Evolutionary conservation across 352 stramenopile genomes (phyloP).

Genomic region (Phytophthora colocasiae): DNA sequence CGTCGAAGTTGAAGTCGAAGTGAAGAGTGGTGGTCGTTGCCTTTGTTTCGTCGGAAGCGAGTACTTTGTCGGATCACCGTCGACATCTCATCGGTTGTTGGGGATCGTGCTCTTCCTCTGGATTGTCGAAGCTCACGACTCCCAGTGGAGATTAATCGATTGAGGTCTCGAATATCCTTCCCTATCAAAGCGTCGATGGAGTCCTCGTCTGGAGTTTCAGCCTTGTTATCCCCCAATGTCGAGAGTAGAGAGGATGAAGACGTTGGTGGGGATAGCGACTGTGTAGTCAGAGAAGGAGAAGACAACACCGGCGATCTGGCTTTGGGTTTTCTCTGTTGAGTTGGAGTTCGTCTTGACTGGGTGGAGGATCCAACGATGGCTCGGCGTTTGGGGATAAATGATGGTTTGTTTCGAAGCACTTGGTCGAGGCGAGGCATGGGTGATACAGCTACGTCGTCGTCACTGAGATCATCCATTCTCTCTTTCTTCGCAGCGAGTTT

Average conservation of each 20-base stretch:
- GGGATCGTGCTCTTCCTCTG: conserved; percentile 20
- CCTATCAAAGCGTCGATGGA: conserved; percentile 61
- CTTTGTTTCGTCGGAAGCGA: conserved; percentile 31
- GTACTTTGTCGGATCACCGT: conserved; percentile 42
- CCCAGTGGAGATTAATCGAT: conserved; percentile 45
- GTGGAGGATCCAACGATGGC: conserved; percentile 2
- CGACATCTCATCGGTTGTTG: conserved; percentile 41
- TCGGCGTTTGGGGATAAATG: conserved; percentile 32
- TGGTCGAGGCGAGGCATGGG: conserved; percentile 62
- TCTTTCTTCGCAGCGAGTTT: background rate
- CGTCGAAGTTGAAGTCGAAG: conserved; percentile 13
- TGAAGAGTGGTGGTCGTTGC: conserved; percentile 3
- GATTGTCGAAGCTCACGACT: conserved; percentile 12
- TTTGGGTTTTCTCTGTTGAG: conserved; percentile 8
- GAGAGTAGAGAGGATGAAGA: conserved; percentile 32
- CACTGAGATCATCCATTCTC: conserved; percentile 12
- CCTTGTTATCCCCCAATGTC: conserved; percentile 28
- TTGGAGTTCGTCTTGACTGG: background rate
- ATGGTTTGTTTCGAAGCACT: conserved; percentile 50
- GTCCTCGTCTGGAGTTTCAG: conserved; percentile 25
- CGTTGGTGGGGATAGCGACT: conserved; percentile 37
- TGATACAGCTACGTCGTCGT: conserved; percentile 30
- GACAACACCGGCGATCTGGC: conserved; percentile 12
- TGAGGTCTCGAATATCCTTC: conserved; percentile 52
- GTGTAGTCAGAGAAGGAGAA: conserved; percentile 18